Conservation (phyloP, 805 yeast genomes). For the Maudiozyma turicensis region DNA sequence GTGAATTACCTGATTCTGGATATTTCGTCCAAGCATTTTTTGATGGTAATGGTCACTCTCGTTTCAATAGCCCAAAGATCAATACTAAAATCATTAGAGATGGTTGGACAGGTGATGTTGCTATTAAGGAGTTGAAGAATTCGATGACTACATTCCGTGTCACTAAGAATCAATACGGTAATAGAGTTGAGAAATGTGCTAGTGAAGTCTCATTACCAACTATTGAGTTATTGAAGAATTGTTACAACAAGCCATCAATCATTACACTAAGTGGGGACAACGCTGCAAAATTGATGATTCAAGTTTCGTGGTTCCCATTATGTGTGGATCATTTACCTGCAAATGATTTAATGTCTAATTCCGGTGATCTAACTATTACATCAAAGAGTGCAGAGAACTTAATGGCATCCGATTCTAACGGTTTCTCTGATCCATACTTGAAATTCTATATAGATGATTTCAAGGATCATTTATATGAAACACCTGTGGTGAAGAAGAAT, state of each 20-base stretch:
- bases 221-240: conserved; percentile 48
- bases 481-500: conserved; percentile 77
- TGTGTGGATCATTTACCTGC: conserved; percentile 51
- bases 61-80: conserved; percentile 47
- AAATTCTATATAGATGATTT: conserved; percentile 58
- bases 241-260: conserved; percentile 52
- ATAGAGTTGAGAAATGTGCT: conserved; percentile 46
- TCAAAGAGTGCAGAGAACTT: conserved; percentile 57
- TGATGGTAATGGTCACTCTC: conserved; percentile 63
- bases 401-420: conserved; percentile 81
- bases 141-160: conserved; percentile 58
- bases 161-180: conserved; percentile 43
- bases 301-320: conserved; percentile 74
- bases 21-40: conserved; percentile 65
- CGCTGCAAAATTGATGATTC: conserved; percentile 44
- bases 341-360: conserved; percentile 62
- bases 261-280: conserved; percentile 47
- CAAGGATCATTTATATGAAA: conserved; percentile 51
- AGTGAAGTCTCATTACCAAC: conserved; percentile 63
- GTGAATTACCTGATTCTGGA: conserved; percentile 43
- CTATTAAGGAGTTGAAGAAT: conserved; percentile 68
- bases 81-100: conserved; percentile 25
- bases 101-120: conserved; percentile 60
- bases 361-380: conserved; percentile 58
- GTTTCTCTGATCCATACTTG: conserved; percentile 88